Base-by-base conservation (phyloP, 1,284 basidiomycete species). In the Puccinia coronata region DNA sequence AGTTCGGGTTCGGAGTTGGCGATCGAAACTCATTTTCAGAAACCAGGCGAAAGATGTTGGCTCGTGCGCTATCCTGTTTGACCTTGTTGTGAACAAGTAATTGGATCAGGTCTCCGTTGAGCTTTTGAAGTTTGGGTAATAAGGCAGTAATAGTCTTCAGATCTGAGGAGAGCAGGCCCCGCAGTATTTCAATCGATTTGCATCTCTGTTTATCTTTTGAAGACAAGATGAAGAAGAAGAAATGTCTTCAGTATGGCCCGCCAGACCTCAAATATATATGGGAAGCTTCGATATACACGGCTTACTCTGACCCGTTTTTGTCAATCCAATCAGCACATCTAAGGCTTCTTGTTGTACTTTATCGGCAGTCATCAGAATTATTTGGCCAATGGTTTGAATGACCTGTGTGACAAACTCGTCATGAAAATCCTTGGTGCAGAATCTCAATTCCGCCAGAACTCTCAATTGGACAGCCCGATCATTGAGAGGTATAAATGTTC, bases 301-400 rank as follows among this genome's bases (percentile, higher is more conserved):
- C 0, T 89, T 87, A 61, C 90, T 88, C 73, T 92, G 90, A 83
- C 92, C 95, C 47, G 92, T 91, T 28, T 87, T 83, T 28, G 88
- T 89, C 69, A 92, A 88, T 6, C 96, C 86, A 4, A 88, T 88
- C 11, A 91, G 87, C 70, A 98, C 87, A 0, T 88, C 41, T 88
- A 88, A 72, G 96, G 89, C 86, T 96, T 96, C 82, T 90, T 88
- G 82, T 87, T 88, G 86, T 79, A 69, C 18, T 55, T 82, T 43
- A 61, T 65, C 14, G 65, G 55, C 0, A 36, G 79, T 63, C 4
- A 59, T 73, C 18, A 67, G 14, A 28, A 71, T 47, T 39, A 80
- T 57, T 51, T 74, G 43, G 36, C 72, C 80, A 20, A 76, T 71
- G 12, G 65, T 61, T 16, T 25, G 41, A 41, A 76, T 75, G 11